Evolutionary conservation across 345 rosid genomes (phyloP).

Genomic region (Alliaria petiolata): DNA sequence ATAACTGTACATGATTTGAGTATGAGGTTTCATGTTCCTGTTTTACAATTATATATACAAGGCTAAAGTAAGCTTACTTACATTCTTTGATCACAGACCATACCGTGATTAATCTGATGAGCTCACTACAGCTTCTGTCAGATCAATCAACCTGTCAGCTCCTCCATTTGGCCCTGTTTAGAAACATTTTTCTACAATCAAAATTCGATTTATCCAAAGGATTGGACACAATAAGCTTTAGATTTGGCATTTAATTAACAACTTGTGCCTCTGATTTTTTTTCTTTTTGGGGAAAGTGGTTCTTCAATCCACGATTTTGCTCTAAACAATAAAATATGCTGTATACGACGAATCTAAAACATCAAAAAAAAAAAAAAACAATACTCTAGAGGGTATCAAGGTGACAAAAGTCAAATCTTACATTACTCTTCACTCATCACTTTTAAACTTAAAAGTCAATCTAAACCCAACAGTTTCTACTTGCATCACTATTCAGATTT

Average conservation of each 20-base stretch:
- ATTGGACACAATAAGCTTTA: background rate
- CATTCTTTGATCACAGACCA: background rate
- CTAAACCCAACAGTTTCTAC: background rate
- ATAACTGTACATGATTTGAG: conserved; percentile 4
- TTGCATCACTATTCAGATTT: background rate
- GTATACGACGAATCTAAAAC: no score
- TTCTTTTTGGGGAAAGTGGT: background rate
- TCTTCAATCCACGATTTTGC: no score
- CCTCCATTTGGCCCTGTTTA: conserved; percentile 95
- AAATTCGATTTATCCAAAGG: background rate
- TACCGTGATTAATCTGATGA: background rate
- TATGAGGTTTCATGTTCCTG: conserved; percentile 14
- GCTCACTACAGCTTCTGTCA: background rate
- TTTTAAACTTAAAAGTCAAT: background rate
- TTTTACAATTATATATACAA: conserved; percentile 18
- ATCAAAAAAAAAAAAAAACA: conserved; percentile 6
- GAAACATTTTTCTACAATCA: conserved; percentile 9
- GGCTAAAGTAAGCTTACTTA: conserved; percentile 7
- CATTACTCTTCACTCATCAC: background rate
- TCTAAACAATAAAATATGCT: no score
- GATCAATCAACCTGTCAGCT: conserved; percentile 60
- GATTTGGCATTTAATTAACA: background rate
- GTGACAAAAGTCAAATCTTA: background rate
- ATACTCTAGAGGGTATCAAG: no score
- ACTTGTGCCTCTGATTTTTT: background rate